Base-by-base conservation (phyloP, 257 asterid genomes). In the Rehmannia glutinosa region DNA sequence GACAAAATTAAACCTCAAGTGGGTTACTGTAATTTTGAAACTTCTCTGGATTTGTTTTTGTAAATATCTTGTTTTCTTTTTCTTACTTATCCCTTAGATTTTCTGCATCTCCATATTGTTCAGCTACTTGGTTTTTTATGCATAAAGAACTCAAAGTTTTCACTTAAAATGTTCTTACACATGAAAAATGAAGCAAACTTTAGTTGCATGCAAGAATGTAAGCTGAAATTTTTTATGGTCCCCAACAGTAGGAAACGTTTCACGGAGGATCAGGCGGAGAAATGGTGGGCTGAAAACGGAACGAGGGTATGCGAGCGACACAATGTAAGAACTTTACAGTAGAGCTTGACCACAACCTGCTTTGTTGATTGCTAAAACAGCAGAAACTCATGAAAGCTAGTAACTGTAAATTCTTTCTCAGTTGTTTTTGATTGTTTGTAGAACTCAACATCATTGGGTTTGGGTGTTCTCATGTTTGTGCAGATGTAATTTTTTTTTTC, bases 251-350 rank as follows among this genome's bases (percentile, higher is more conserved):
- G 98, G 80, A 92, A 80, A 81, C 74, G 69, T 55, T 92, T 87
- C 86, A 80, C 87, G 4, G 97, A 89, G 82, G 88, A 78, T 58
- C 84, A 86, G 79, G 97, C 98, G 9, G 95, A 86, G 71, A 84
- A 69, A 52, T 92, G 98, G 98, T 92, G 97, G 96, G 74, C 87
- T 3, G 95, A 87, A 77, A 80, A 90, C 62, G 91, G 77, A 50
- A 75, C 83, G 27, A 80, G 82, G 77, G 80, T 88, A 35, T 81
- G 84, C 42, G 81, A 83, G 59, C 76, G 81, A 27, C 87, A 92
- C 80, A 83, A 87, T 57, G 70, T 90, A 73, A 71, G 65, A 68
- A 68, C 74, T 21, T 50, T 59, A 23, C 71, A 66, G 63, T 78
- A 73, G 76, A 38, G 33, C 68, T 41, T 45, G 36, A 45, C 41